These are phyloP conservation scores for Achaetomium macrosporum DNA, from an alignment of 2,329 filamentous ascomycete genomes.

Conservation along the genomic window DNA sequence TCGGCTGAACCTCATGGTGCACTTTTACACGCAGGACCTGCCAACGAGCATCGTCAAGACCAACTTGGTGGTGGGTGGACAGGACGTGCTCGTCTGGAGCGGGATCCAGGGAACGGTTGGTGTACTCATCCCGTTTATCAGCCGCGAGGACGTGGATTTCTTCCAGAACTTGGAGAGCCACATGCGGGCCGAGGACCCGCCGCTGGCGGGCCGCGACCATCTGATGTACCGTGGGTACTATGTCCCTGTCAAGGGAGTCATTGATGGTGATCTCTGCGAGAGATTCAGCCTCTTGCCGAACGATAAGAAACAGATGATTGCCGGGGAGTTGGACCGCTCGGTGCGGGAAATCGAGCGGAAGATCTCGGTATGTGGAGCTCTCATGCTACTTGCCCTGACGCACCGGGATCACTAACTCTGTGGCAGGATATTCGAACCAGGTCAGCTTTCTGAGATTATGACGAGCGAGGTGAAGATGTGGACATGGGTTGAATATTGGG, in stretches of 20 bases:
- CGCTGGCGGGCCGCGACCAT: conserved; percentile 87
- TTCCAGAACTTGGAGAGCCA: conserved; percentile 92
- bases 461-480: neutral
- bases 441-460: conserved; percentile 47
- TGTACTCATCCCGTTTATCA: conserved; percentile 84
- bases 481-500: neutral
- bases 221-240: conserved; percentile 95
- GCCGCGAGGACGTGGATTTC: conserved; percentile 92
- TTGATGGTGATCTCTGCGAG: conserved; percentile 96
- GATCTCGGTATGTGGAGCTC: conserved; percentile 56
- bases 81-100: conserved; percentile 87
- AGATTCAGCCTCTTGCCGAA: conserved; percentile 75
- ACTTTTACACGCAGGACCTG: conserved; percentile 88
- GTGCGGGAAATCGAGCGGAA: conserved; percentile 93
- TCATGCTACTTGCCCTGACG: conserved; percentile 23
- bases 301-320: conserved; percentile 94
- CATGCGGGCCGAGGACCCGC: conserved; percentile 77
- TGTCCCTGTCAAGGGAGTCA: conserved; percentile 89
- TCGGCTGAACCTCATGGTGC: conserved; percentile 75
- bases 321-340: conserved; percentile 83
- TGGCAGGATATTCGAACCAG: conserved; percentile 51
- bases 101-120: conserved; percentile 93
- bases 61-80: conserved; percentile 81
- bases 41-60: conserved; percentile 87
- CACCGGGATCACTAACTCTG: conserved; percentile 15